Evolutionary conservation across 805 yeast genomes (phyloP).

Genomic region (Lipomyces mesembrius): DNA sequence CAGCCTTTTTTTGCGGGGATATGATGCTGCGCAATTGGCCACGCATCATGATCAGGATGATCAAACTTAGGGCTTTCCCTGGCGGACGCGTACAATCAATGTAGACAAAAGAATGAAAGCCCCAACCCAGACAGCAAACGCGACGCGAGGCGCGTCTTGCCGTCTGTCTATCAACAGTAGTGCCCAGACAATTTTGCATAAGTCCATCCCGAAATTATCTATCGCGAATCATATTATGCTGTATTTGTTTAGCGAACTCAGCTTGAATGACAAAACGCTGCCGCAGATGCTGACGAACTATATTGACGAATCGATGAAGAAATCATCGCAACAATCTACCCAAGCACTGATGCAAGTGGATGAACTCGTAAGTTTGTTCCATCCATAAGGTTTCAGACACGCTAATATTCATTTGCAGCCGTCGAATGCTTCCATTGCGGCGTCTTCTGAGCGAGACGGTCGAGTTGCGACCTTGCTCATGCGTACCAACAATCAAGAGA

Average conservation of each 20-base stretch:
- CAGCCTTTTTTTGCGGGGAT: not conserved
- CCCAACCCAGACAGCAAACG: too few species aligned
- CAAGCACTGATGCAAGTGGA: constrained; percentile 24
- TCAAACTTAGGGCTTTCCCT: too few species aligned
- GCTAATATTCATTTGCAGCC: constrained; percentile 4
- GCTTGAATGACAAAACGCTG: not conserved
- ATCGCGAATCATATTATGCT: not conserved
- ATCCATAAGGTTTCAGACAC: not conserved
- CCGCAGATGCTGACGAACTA: constrained; percentile 13
- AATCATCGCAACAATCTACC: constrained; percentile 22
- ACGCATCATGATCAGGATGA: too few species aligned
- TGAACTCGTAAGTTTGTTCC: constrained; percentile 17
- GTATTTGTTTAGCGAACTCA: not conserved
- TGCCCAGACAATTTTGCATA: not conserved
- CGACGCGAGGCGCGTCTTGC: not conserved
- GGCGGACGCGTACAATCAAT: too few species aligned
- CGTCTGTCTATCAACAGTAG: not conserved
- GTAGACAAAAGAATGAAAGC: too few species aligned
- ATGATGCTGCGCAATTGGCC: too few species aligned
- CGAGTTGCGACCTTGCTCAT: constrained; percentile 23
- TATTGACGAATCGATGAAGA: constrained; percentile 6
- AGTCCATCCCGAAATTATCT: not conserved
- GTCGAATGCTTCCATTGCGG: constrained; percentile 6
- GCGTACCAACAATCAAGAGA: constrained; percentile 17
- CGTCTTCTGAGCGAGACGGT: not conserved